A percentile compares a stretch with the other conserved stretches of the same genome.
These are phyloP conservation scores for Penicillium sp. DNA, from an alignment of 2,329 filamentous ascomycete species.

Conservation along the genomic window DNA sequence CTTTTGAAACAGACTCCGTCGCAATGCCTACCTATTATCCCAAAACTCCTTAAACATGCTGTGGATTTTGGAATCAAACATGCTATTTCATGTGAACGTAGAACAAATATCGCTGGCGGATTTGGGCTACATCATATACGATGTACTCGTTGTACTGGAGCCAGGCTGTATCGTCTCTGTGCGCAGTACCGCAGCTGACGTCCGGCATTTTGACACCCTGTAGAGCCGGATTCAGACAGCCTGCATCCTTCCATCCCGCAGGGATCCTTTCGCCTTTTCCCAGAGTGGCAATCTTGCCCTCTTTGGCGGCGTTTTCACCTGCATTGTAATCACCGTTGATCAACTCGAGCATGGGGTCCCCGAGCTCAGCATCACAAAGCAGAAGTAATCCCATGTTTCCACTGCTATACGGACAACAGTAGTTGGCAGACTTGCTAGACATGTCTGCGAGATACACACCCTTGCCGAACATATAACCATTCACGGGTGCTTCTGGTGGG, in stretches of 20 bases:
- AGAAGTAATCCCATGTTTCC: conserved; percentile 70
- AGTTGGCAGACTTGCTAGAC: conserved; percentile 76
- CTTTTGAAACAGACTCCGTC: not conserved
- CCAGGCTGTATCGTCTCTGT: not conserved
- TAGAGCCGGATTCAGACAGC: conserved; percentile 61
- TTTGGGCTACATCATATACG: conserved; percentile 49
- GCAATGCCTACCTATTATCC: not conserved
- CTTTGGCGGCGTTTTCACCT: conserved; percentile 58
- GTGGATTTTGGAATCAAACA: not conserved
- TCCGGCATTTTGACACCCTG: conserved; percentile 64
- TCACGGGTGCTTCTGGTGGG: conserved; percentile 70
- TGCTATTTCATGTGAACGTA: conserved; percentile 24
- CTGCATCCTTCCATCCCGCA: conserved; percentile 71
- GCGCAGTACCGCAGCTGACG: conserved; percentile 7
- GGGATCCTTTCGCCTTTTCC: conserved; percentile 67
- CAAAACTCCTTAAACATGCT: not conserved
- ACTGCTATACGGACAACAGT: conserved; percentile 64
- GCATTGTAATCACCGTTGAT: conserved; percentile 59
- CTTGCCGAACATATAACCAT: conserved; percentile 86
- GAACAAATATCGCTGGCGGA: conserved; percentile 46
- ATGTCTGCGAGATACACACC: conserved; percentile 87
- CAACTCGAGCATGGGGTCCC: conserved; percentile 69
- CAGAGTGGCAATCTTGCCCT: conserved; percentile 65
- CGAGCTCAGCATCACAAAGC: conserved; percentile 81
- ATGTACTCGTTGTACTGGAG: conserved; percentile 49